phyloP scores from a whole-genome alignment of 495 filamentous ascomycete species.

The Penicillium flavigenum region DNA sequence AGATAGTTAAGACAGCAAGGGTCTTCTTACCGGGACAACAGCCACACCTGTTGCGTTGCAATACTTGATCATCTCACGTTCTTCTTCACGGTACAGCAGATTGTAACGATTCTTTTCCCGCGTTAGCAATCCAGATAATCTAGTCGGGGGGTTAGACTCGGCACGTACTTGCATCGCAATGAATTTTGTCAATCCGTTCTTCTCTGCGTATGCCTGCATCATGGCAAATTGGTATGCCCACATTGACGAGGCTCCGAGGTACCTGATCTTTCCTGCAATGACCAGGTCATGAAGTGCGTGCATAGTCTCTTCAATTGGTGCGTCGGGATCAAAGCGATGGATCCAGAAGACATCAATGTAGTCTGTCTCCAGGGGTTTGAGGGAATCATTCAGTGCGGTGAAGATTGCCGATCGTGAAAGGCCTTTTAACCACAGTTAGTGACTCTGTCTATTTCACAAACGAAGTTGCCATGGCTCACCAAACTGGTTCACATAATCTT shows the following conservation, averaged over 20 bases:
- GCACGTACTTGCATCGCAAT: conserved; percentile 56
- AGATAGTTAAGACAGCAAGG: background rate
- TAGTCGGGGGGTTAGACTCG: background rate
- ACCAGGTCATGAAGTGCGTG: conserved; percentile 68
- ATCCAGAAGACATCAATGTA: conserved; percentile 69
- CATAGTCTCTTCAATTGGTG: conserved; percentile 70
- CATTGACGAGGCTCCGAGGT: conserved; percentile 57
- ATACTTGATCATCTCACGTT: conserved; percentile 61
- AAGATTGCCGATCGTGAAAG: conserved; percentile 58
- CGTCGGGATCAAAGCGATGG: conserved; percentile 55
- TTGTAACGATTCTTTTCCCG: conserved; percentile 55
- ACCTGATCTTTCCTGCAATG: conserved; percentile 61
- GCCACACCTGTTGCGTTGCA: conserved; percentile 18
- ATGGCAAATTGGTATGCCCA: conserved; percentile 20
- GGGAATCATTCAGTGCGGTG: conserved; percentile 58
- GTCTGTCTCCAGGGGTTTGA: conserved; percentile 54
- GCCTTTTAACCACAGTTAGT: conserved; percentile 28
- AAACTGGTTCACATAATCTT: conserved; percentile 38
- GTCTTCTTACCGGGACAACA: conserved; percentile 20
- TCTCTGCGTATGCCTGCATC: conserved; percentile 39
- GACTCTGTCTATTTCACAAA: background rate
- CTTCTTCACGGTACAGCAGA: conserved; percentile 65
- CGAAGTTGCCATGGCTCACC: conserved; percentile 19
- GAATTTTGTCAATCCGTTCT: conserved; percentile 64
- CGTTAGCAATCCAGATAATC: background rate